Percentiles rank a stretch among this genome's conserved stretches.
phyloP scores from a whole-genome alignment of 208 protist genomes.

The Acanthamoeba healyi region DNA sequence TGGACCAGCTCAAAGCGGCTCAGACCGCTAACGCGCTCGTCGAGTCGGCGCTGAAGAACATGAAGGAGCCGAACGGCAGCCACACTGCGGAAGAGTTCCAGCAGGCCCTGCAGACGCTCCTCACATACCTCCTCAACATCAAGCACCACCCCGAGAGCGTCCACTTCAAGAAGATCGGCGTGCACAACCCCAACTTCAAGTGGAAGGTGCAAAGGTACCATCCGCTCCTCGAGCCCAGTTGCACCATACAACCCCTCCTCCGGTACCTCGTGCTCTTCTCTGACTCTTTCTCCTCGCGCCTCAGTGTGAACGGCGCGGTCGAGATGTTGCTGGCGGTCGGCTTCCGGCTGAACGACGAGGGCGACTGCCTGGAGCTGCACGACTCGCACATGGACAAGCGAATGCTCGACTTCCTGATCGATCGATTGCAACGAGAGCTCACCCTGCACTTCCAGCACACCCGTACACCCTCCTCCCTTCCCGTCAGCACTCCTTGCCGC shows the following conservation, averaged over 20 bases:
- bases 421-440: constrained; percentile 3
- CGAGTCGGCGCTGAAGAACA: constrained; percentile 16
- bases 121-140: constrained; percentile 58
- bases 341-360: background rate
- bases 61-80: background rate
- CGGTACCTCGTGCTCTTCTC: background rate
- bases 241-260: background rate
- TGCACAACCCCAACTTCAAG: constrained; percentile 62
- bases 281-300: background rate
- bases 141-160: constrained; percentile 30
- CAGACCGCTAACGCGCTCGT: background rate
- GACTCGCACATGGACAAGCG: background rate
- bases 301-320: background rate
- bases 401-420: background rate
- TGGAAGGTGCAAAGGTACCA: constrained; percentile 70
- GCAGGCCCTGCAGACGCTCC: constrained; percentile 61
- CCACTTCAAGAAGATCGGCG: constrained; percentile 23
- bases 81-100: constrained; percentile 53
- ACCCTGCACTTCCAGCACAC: constrained; percentile 28
- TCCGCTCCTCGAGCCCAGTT: no score
- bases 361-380: background rate
- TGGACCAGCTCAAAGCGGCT: constrained; percentile 6
- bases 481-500: no score
- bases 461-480: background rate
- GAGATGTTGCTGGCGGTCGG: constrained; percentile 2